Percentiles rank a stretch among this genome's conserved stretches.
These are phyloP conservation scores for Umbelopsis vinacea DNA, from an alignment of 192 early-diverging fungal genomes.

Conservation along the genomic window DNA sequence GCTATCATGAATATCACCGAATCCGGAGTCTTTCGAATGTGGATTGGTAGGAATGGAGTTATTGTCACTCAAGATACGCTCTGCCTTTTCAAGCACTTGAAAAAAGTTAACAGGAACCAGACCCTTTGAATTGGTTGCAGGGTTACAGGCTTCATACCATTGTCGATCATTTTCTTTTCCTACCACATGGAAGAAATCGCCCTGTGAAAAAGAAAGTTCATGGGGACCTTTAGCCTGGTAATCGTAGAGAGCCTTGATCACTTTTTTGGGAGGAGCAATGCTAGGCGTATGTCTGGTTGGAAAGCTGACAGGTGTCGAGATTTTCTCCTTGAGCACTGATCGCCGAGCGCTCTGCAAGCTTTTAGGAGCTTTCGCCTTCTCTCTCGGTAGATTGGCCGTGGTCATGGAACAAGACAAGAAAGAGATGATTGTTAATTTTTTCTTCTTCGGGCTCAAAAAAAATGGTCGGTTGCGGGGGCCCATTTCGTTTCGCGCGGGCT, in stretches of 20 bases:
- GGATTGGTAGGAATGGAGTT: conserved; percentile 21
- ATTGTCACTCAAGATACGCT: conserved; percentile 28
- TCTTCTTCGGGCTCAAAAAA: conserved; percentile 19
- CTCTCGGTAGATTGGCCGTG: conserved; percentile 23
- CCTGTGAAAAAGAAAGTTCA: conserved; percentile 75
- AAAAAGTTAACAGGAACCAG: conserved; percentile 75
- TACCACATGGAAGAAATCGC: conserved; percentile 76
- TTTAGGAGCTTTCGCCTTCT: conserved; percentile 31
- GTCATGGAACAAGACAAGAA: neutral
- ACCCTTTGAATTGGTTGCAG: conserved; percentile 69
- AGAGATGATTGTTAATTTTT: conserved; percentile 13
- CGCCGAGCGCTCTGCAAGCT: conserved; percentile 29
- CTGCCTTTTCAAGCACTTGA: conserved; percentile 67
- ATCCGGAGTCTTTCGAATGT: conserved; percentile 24
- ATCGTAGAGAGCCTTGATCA: conserved; percentile 74
- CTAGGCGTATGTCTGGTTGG: conserved; percentile 23
- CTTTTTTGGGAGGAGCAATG: conserved; percentile 63
- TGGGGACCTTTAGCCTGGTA: conserved; percentile 60
- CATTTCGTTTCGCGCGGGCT: neutral
- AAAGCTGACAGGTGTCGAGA: conserved; percentile 38
- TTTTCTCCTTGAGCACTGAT: conserved; percentile 37
- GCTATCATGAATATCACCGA: conserved; percentile 23
- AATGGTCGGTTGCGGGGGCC: neutral
- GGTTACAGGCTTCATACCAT: conserved; percentile 80
- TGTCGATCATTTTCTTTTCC: conserved; percentile 69